Base-by-base conservation (phyloP, 2,329 filamentous ascomycete genomes). In the Colletotrichum sp. region DNA sequence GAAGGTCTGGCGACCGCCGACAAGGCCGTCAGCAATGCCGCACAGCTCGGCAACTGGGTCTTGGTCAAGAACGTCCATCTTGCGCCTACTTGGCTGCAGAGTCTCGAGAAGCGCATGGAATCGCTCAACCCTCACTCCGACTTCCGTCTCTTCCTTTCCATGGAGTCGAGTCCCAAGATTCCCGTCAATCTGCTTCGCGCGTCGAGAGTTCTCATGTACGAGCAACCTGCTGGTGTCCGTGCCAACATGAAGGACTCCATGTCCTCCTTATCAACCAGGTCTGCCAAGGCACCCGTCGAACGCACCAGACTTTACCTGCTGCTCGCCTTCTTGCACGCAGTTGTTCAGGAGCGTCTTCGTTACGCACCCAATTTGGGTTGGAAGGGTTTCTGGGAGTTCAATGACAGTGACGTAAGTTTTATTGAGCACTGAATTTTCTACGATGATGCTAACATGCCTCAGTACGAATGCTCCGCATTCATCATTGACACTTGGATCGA, bases 371-470 rank as follows among this genome's bases (percentile, higher is more conserved):
- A 91, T 73, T 88, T 99, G 71, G 97, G 97, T 76, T 99, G 97
- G 97, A 98, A 98, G 88, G 95, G 96, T 70, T 98, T 98, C 90
- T 99, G 97, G 97, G 97, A 99, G 86, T 99, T 99, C 85, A 99
- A 99, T 83, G 97, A 99, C 85, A 98, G 96, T 80, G 97, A 99
- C 86, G 95, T 97, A 91, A 94, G 95, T 93, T 79, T 71, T 52
- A 16, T 58, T 32, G 13, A 7, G 25, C 32, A 60, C 15, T 18
- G 6, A 25, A 13, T 16, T 12, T 48, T 76, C 15, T n/a, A 43
- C 32, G n/a, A 28, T 43, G 6, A 76, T 56, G 16, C 71, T 75
- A 64, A 75, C 75, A 67, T 25, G 22, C 60, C 48, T 58, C 70
- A 97, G 94, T 98, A 98, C 85, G 96, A 99, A 90, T 99, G 97